phyloP scores from a whole-genome alignment of 805 yeast genomes.

The Zygosaccharomyces bailii region DNA sequence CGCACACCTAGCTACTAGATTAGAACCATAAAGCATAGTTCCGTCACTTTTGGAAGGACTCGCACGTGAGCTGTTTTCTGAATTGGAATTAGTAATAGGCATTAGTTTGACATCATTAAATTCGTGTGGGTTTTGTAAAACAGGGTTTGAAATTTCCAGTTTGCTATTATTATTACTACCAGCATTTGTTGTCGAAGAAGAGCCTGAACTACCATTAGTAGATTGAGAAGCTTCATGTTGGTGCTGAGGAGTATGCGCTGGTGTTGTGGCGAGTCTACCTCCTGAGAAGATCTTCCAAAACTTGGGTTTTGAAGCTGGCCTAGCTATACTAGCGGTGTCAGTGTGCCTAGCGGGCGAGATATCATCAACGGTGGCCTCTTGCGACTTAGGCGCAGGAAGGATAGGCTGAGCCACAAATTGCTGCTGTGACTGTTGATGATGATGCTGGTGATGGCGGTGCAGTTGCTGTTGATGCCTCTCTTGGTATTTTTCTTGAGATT shows the following conservation, averaged over 20 bases:
- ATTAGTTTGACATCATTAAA: slow-evolving; percentile 37
- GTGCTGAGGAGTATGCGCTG: slow-evolving; percentile 12
- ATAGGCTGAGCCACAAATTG: not conserved
- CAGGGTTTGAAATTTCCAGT: slow-evolving; percentile 38
- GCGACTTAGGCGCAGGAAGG: slow-evolving; percentile 4
- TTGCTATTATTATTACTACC: slow-evolving; percentile 16
- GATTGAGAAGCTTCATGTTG: slow-evolving; percentile 9
- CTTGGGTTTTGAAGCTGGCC: slow-evolving; percentile 29
- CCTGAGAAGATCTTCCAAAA: slow-evolving; percentile 36
- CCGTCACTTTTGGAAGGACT: slow-evolving; percentile 31
- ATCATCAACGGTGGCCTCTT: slow-evolving; percentile 11
- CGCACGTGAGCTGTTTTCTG: slow-evolving; percentile 18
- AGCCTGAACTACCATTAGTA: slow-evolving; percentile 7
- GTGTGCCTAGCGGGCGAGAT: slow-evolving; percentile 19
- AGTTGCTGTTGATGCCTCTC: not conserved
- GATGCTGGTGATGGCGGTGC: slow-evolving; percentile 1
- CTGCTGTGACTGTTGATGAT: not conserved
- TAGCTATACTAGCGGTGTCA: slow-evolving; percentile 25
- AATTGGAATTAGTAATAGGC: slow-evolving; percentile 18
- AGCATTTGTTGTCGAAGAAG: slow-evolving; percentile 10
- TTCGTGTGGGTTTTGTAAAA: slow-evolving; percentile 37
- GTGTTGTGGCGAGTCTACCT: slow-evolving; percentile 9
- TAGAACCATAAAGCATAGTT: slow-evolving; percentile 32
- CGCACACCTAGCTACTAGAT: slow-evolving; percentile 60
- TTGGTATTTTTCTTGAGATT: not conserved